Evolutionary conservation across 495 filamentous ascomycete species (phyloP).

Genomic region (Copromyces sp.): DNA sequence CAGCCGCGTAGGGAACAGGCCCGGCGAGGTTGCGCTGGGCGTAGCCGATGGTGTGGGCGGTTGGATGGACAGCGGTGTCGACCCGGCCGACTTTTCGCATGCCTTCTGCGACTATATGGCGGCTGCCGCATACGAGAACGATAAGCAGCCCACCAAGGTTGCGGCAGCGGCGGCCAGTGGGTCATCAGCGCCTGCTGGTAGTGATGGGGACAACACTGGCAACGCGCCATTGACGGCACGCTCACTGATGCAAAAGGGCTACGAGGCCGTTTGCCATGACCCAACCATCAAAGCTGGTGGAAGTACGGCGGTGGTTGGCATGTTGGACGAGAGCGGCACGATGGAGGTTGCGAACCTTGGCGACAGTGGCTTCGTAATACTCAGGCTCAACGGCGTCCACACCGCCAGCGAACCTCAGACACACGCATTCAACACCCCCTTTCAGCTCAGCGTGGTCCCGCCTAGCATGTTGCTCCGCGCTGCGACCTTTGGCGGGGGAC

Average conservation of each 20-base stretch:
- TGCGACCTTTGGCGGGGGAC: slow-evolving; percentile 69
- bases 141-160: slow-evolving; percentile 9
- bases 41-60: slow-evolving; percentile 93
- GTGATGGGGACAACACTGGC: neutral
- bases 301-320: slow-evolving; percentile 78
- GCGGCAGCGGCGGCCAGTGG: slow-evolving; percentile 1
- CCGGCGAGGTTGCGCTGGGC: slow-evolving; percentile 59
- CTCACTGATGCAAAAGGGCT: slow-evolving; percentile 70
- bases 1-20: slow-evolving; percentile 53
- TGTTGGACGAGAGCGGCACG: slow-evolving; percentile 56
- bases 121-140: slow-evolving; percentile 48
- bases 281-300: slow-evolving; percentile 66
- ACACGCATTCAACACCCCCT: slow-evolving; percentile 96
- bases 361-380: slow-evolving; percentile 87
- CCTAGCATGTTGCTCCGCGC: slow-evolving; percentile 64
- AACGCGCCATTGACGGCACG: slow-evolving; percentile 43
- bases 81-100: slow-evolving; percentile 92
- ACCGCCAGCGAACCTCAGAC: slow-evolving; percentile 77
- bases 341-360: slow-evolving; percentile 91
- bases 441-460: slow-evolving; percentile 84
- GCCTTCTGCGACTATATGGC: slow-evolving; percentile 91
- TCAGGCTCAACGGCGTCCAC: slow-evolving; percentile 74
- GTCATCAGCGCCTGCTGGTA: slow-evolving; percentile 9
- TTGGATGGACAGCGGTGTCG: slow-evolving; percentile 82
- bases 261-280: slow-evolving; percentile 68